These are phyloP conservation scores for Saturnispora serradocipensis DNA, from an alignment of 805 yeast species.

Conservation along the genomic window DNA sequence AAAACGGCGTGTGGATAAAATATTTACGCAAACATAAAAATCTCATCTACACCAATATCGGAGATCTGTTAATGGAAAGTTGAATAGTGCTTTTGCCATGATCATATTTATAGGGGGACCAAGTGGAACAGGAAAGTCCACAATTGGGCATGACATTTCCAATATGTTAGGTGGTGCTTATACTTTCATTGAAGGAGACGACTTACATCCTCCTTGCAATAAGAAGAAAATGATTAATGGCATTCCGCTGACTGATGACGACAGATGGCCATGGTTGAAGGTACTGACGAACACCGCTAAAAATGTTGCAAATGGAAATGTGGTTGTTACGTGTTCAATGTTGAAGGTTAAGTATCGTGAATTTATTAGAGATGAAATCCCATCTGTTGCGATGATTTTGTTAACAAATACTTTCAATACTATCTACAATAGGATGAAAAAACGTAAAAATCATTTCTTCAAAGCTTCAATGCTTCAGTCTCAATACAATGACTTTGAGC, in stretches of 20 bases:
- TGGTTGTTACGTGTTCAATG: constrained; percentile 78
- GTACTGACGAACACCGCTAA: constrained; percentile 35
- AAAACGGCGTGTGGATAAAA: not conserved
- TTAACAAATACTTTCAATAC: constrained; percentile 56
- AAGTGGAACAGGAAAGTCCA: constrained; percentile 91
- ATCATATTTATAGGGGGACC: constrained; percentile 77
- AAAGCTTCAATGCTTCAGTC: constrained; percentile 75
- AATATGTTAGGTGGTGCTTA: constrained; percentile 27
- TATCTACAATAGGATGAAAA: constrained; percentile 48
- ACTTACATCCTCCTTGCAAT: constrained; percentile 59
- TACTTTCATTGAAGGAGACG: constrained; percentile 74
- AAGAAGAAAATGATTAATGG: constrained; percentile 78
- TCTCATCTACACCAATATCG: not conserved
- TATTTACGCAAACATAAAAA: not conserved
- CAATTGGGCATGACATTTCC: constrained; percentile 50
- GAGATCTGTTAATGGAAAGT: not conserved
- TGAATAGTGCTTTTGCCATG: not conserved
- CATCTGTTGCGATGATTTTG: constrained; percentile 40
- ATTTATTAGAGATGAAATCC: constrained; percentile 35
- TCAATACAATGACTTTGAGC: constrained; percentile 66
- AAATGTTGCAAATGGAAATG: constrained; percentile 25
- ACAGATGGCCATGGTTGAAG: constrained; percentile 84
- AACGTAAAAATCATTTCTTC: constrained; percentile 78
- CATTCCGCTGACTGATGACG: constrained; percentile 77
- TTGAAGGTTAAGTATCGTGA: constrained; percentile 69